These are phyloP conservation scores for Cynara cardunculus DNA, from an alignment of 129 eudicot species.

Conservation along the genomic window DNA sequence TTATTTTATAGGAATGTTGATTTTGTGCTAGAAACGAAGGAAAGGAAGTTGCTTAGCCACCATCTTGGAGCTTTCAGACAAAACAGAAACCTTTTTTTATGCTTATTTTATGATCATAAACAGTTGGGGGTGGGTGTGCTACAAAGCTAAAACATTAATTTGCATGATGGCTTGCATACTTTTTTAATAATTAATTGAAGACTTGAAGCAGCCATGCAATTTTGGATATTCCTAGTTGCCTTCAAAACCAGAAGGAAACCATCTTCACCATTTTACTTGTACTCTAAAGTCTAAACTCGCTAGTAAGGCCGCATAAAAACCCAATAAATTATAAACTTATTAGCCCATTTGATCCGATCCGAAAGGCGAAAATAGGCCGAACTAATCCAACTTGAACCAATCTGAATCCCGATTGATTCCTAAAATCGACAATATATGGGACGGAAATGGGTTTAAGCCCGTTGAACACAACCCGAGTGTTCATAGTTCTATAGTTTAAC, in stretches of 20 bases:
- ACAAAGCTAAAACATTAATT: neutral
- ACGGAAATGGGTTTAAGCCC: neutral
- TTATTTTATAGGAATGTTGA: slow-evolving; percentile 14
- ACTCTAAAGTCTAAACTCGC: no score
- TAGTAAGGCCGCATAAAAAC: no score
- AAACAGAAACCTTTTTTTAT: neutral
- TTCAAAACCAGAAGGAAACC: neutral
- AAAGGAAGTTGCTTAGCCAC: slow-evolving; percentile 44
- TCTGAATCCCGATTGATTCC: neutral
- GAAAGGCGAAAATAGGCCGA: neutral
- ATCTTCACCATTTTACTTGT: neutral
- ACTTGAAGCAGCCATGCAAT: slow-evolving; percentile 25
- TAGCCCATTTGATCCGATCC: neutral
- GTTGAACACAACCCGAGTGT: neutral
- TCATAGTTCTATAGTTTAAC: neutral
- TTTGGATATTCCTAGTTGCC: slow-evolving; percentile 11
- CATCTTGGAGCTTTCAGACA: slow-evolving; percentile 18
- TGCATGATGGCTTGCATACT: neutral
- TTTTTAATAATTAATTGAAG: neutral
- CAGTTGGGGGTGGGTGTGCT: neutral
- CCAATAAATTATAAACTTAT: no score
- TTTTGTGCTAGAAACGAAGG: slow-evolving; percentile 19
- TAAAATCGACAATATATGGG: neutral
- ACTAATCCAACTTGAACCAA: neutral
- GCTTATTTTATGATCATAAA: neutral